Conservation (phyloP, 2,329 filamentous ascomycete species). For the Curvularia spicifera region DNA sequence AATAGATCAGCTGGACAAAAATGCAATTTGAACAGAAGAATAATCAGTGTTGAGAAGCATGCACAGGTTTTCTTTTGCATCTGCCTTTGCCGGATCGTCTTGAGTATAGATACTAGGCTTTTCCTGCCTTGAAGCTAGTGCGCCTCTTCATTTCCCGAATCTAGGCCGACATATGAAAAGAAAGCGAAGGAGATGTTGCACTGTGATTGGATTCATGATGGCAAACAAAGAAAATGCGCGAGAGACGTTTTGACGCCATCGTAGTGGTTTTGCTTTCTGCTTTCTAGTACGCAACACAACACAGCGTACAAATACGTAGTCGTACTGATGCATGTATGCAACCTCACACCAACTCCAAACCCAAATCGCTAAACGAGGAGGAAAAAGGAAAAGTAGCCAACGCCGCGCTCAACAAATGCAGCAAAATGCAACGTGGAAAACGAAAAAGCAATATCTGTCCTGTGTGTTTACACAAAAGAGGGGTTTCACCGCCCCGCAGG, state of each 20-base stretch:
- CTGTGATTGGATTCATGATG: not conserved
- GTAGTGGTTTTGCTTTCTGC: not conserved
- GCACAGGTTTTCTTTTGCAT: not conserved
- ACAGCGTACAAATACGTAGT: not conserved
- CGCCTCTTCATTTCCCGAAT: slow-evolving; percentile 6
- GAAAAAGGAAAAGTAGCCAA: slow-evolving; percentile 8
- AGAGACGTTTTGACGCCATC: not conserved
- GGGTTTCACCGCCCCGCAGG: slow-evolving; percentile 2
- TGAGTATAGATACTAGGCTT: not conserved
- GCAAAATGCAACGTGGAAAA: slow-evolving; percentile 14
- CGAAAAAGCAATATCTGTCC: not conserved
- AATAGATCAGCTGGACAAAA: not conserved
- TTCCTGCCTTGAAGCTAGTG: not conserved
- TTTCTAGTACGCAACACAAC: slow-evolving; percentile 9
- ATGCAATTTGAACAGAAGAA: not conserved
- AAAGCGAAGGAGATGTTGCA: not conserved
- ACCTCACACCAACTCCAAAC: slow-evolving; percentile 5
- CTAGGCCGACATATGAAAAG: not conserved
- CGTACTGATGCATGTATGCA: slow-evolving; percentile 11
- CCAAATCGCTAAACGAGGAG: slow-evolving; percentile 1
- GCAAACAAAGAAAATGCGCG: not conserved
- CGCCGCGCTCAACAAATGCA: slow-evolving; percentile 24
- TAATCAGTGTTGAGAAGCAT: not conserved
- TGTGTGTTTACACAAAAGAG: not conserved
- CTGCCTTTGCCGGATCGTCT: not conserved